Conservation (phyloP, 257 asterid genomes). For the Gynochthodes officinalis region DNA sequence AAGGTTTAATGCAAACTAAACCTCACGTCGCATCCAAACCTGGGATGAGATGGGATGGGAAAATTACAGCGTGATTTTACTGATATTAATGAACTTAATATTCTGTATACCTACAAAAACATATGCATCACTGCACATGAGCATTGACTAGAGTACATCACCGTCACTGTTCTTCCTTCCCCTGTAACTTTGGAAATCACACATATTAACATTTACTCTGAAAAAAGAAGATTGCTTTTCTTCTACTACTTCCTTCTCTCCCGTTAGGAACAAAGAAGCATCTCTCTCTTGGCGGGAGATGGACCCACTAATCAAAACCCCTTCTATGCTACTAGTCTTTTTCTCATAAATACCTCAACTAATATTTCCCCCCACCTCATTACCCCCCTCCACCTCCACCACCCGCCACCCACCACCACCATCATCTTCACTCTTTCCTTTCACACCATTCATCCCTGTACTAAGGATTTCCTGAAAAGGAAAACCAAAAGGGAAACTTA, state of each 20-base stretch:
- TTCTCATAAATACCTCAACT: constrained; percentile 66
- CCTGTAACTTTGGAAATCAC: no score
- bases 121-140: no score
- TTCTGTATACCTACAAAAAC: no score
- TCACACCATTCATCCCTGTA: not conserved
- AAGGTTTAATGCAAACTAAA: no score
- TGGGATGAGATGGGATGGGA: no score
- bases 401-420: constrained; percentile 4
- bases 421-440: not conserved
- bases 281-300: constrained; percentile 29
- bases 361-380: constrained; percentile 14
- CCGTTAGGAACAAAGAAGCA: constrained; percentile 22
- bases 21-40: no score
- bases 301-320: constrained; percentile 39
- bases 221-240: constrained; percentile 39
- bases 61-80: no score
- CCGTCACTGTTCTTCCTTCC: no score
- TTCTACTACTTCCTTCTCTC: constrained; percentile 34
- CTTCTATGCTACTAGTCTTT: constrained; percentile 25
- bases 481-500: not conserved
- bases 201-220: not conserved
- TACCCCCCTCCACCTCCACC: constrained; percentile 15
- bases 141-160: no score
- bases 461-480: not conserved
- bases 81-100: no score